Evolutionary conservation across 2,329 filamentous ascomycete genomes (phyloP).

Genomic region (Fusarium virguliforme): DNA sequence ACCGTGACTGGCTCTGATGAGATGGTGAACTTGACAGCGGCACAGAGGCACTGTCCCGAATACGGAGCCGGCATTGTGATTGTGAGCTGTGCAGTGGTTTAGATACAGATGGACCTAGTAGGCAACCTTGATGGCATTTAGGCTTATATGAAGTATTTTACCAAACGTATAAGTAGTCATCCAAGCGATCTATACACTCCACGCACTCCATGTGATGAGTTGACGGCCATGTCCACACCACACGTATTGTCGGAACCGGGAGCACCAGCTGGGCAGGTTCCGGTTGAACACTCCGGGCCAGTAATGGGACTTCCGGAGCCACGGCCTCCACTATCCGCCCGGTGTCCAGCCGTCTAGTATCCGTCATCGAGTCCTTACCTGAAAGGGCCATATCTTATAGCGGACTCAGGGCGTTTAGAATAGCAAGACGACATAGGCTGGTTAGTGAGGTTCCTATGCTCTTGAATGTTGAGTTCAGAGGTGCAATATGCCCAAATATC

Average conservation of each 20-base stretch:
- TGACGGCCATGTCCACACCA: background rate
- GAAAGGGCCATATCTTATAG: background rate
- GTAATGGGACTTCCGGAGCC: background rate
- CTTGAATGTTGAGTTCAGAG: too few relatives aligned
- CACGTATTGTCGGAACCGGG: background rate
- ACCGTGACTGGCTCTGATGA: slow-evolving; percentile 37
- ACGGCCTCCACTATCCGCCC: background rate
- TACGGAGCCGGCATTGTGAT: slow-evolving; percentile 36
- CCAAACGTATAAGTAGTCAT: background rate
- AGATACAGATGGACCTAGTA: too few relatives aligned
- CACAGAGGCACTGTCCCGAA: slow-evolving; percentile 44
- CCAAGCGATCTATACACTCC: background rate
- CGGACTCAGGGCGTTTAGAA: background rate
- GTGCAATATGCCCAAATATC: too few relatives aligned
- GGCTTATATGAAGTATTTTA: background rate
- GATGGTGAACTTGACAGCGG: slow-evolving; percentile 23
- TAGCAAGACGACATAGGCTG: accelerated
- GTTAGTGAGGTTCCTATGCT: background rate
- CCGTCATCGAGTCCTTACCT: background rate
- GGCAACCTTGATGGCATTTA: background rate
- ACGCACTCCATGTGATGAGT: background rate
- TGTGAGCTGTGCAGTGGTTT: background rate
- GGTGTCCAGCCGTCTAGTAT: background rate
- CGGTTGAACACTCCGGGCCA: background rate
- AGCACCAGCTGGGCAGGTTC: background rate